Evolutionary conservation across 2,329 filamentous ascomycete genomes (phyloP).

Genomic region (Fusarium albosuccineum): DNA sequence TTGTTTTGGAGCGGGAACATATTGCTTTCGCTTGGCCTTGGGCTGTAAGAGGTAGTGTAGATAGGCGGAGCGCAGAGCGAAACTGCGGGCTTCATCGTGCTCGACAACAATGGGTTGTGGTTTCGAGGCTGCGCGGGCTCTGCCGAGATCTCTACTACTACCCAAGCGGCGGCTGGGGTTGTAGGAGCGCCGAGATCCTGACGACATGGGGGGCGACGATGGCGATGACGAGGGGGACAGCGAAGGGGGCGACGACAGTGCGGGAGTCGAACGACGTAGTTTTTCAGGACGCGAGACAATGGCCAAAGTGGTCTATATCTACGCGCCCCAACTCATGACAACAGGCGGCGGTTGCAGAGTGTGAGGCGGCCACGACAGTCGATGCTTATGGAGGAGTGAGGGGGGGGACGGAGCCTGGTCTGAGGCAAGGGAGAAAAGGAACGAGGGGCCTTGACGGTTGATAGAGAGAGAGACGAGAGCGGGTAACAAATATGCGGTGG

Average conservation of each 20-base stretch:
- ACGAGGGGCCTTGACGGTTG: slow-evolving; percentile 19
- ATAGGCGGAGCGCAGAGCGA: slow-evolving; percentile 90
- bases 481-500: slow-evolving; percentile 31
- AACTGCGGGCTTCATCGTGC: slow-evolving; percentile 89
- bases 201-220: slow-evolving; percentile 59
- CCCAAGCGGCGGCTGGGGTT: slow-evolving; percentile 60
- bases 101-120: slow-evolving; percentile 63
- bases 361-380: slow-evolving; percentile 25
- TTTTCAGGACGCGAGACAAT: slow-evolving; percentile 49
- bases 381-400: slow-evolving; percentile 29
- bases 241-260: slow-evolving; percentile 4
- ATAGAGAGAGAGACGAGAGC: slow-evolving; percentile 4
- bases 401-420: slow-evolving; percentile 17
- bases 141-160: slow-evolving; percentile 58
- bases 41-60: slow-evolving; percentile 94
- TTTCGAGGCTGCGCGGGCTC: slow-evolving; percentile 60
- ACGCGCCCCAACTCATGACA: slow-evolving; percentile 50
- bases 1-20: slow-evolving; percentile 76
- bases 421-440: slow-evolving; percentile 39
- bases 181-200: slow-evolving; percentile 62
- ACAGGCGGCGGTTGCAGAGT: slow-evolving; percentile 26
- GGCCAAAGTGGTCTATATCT: slow-evolving; percentile 43
- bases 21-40: slow-evolving; percentile 89
- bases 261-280: slow-evolving; percentile 20
- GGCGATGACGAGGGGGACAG: slow-evolving; percentile 24